Conservation (phyloP, 1,284 basidiomycete species). For the Taiwanofungus camphoratus region DNA sequence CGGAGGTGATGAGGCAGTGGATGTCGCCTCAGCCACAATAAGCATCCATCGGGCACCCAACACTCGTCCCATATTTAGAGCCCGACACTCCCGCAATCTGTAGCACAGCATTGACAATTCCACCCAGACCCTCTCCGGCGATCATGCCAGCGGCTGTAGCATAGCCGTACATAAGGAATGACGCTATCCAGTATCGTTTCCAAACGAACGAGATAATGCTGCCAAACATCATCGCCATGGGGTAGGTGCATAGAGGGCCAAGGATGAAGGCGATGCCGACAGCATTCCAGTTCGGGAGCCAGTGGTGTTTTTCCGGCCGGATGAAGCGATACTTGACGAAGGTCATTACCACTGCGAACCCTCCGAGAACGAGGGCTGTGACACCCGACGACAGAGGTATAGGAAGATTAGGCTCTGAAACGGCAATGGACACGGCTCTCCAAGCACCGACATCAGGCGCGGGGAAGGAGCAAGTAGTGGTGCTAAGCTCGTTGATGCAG, state of each 20-base stretch:
- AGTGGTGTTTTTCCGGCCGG: slow-evolving; percentile 9
- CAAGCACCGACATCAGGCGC: slow-evolving; percentile 60
- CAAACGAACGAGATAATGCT: slow-evolving; percentile 15
- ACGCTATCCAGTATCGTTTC: slow-evolving; percentile 13
- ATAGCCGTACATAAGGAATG: slow-evolving; percentile 17
- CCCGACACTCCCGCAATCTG: slow-evolving; percentile 20
- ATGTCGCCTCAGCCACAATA: slow-evolving; percentile 15
- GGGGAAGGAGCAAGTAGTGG: slow-evolving; percentile 23
- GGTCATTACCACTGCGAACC: slow-evolving; percentile 14
- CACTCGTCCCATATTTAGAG: slow-evolving; percentile 14
- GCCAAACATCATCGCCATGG: slow-evolving; percentile 21
- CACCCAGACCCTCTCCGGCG: slow-evolving; percentile 20
- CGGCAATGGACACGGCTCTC: slow-evolving; percentile 57
- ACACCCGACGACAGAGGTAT: slow-evolving; percentile 53
- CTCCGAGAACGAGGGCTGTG: slow-evolving; percentile 50
- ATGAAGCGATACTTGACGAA: slow-evolving; percentile 16
- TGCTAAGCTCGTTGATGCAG: slow-evolving; percentile 42
- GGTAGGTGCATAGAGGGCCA: slow-evolving; percentile 20
- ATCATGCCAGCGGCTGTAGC: slow-evolving; percentile 23
- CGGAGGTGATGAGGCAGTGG: not conserved
- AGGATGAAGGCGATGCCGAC: slow-evolving; percentile 22
- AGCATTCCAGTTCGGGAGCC: slow-evolving; percentile 23
- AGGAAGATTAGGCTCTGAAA: slow-evolving; percentile 41
- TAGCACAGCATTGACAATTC: slow-evolving; percentile 19
- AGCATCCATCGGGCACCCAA: slow-evolving; percentile 18